Evolutionary conservation across 805 yeast species (phyloP).

Genomic region (Pichia gijzeniarum): DNA sequence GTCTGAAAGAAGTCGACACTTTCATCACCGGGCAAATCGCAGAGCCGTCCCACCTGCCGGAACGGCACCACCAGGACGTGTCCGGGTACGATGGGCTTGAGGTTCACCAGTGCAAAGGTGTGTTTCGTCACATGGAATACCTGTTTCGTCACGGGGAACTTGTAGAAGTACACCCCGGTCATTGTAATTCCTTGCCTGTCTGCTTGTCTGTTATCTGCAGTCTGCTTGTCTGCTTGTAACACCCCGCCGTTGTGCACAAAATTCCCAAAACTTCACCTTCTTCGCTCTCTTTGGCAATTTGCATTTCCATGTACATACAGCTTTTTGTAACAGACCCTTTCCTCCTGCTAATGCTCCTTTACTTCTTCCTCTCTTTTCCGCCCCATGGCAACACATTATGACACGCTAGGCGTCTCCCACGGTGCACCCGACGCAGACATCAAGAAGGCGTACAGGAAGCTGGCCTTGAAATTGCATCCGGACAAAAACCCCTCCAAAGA

Average conservation of each 20-base stretch:
- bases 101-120: slow-evolving; percentile 81
- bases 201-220: background rate
- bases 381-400: slow-evolving; percentile 43
- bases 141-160: slow-evolving; percentile 50
- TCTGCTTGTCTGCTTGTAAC: background rate
- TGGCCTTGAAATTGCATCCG: slow-evolving; percentile 71
- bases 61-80: slow-evolving; percentile 86
- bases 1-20: slow-evolving; percentile 70
- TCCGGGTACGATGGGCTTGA: slow-evolving; percentile 91
- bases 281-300: too few relatives aligned
- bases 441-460: slow-evolving; percentile 72
- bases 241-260: too few relatives aligned
- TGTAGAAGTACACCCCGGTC: slow-evolving; percentile 38
- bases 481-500: slow-evolving; percentile 61
- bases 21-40: slow-evolving; percentile 69
- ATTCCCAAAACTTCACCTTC: too few relatives aligned
- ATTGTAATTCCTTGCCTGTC: background rate
- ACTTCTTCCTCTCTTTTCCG: background rate
- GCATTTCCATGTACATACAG: too few relatives aligned
- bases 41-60: slow-evolving; percentile 58
- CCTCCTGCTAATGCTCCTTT: too few relatives aligned
- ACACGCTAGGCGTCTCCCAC: slow-evolving; percentile 47
- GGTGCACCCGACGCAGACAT: slow-evolving; percentile 53
- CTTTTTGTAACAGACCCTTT: too few relatives aligned
- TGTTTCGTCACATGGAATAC: slow-evolving; percentile 52